Percentiles rank a stretch among this genome's conserved stretches.
Conservation (phyloP, 2,329 filamentous ascomycete species). For the Aspergillus latus region DNA sequence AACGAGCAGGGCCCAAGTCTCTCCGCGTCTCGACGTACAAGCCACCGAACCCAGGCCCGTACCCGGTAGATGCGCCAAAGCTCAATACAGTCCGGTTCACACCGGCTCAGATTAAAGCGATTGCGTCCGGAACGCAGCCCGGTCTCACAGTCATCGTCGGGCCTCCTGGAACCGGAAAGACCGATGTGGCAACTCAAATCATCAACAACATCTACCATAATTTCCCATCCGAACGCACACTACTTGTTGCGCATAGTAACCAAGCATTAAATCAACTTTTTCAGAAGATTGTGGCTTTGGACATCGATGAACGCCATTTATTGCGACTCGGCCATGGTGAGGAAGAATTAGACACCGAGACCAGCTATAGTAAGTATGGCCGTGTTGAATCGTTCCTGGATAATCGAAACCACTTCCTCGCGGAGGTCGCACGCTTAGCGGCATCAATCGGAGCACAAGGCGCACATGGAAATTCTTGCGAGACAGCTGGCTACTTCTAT, state of each 20-base stretch:
- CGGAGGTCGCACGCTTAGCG: constrained; percentile 83
- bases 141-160: constrained; percentile 92
- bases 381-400: constrained; percentile 94
- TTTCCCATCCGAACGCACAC: constrained; percentile 85
- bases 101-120: constrained; percentile 84
- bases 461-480: constrained; percentile 92
- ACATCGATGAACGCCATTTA: constrained; percentile 93
- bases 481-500: constrained; percentile 97
- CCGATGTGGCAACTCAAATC: constrained; percentile 97
- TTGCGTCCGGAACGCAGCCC: constrained; percentile 89
- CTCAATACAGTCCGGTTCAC: constrained; percentile 86
- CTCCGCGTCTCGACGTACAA: constrained; percentile 87
- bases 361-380: constrained; percentile 89
- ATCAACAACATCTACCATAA: constrained; percentile 99
- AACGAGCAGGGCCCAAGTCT: constrained; percentile 62
- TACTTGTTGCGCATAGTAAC: constrained; percentile 94
- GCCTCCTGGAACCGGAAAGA: constrained; percentile 95
- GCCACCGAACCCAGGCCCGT: constrained; percentile 83
- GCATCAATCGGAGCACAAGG: constrained; percentile 82
- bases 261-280: constrained; percentile 97
- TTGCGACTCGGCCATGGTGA: constrained; percentile 92
- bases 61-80: constrained; percentile 79
- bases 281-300: constrained; percentile 92
- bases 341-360: constrained; percentile 83
- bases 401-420: constrained; percentile 73